Evolutionary conservation across 768 basidiomycete species (phyloP).

Genomic region (Boletus sensibilis): DNA sequence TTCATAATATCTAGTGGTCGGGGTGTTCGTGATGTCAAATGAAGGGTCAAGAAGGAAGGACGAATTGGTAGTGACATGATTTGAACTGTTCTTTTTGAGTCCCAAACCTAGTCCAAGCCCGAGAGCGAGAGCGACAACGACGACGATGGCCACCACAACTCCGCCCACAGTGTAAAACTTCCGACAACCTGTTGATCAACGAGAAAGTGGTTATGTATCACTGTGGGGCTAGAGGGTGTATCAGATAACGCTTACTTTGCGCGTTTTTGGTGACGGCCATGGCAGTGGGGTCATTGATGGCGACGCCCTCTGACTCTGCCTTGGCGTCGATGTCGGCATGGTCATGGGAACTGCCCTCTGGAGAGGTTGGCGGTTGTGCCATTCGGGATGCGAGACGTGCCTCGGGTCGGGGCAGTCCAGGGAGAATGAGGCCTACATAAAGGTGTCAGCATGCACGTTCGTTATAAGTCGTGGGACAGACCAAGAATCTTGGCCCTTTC

Average conservation of each 20-base stretch:
- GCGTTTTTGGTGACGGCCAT: not conserved
- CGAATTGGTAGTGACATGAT: constrained; percentile 24
- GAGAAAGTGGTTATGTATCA: not conserved
- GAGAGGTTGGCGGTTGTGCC: not conserved
- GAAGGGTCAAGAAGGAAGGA: constrained; percentile 30
- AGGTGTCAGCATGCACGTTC: constrained; percentile 13
- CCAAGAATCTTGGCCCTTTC: not conserved
- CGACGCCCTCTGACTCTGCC: constrained; percentile 1
- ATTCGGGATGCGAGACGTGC: constrained; percentile 4
- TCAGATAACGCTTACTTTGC: constrained; percentile 10
- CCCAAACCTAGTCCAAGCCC: constrained; percentile 32
- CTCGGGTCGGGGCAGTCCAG: not conserved
- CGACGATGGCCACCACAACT: constrained; percentile 6
- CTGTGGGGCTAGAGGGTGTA: not conserved
- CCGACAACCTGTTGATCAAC: constrained; percentile 17
- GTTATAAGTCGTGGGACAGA: not conserved
- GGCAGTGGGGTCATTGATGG: not conserved
- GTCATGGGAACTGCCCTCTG: constrained; percentile 3
- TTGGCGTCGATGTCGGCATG: not conserved
- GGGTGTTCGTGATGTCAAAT: constrained; percentile 27
- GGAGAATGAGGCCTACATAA: constrained; percentile 1
- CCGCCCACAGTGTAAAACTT: constrained; percentile 19
- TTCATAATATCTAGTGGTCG: constrained; percentile 43
- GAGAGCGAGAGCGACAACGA: constrained; percentile 25
- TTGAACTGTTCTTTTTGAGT: constrained; percentile 19